These are phyloP conservation scores for Penicilliopsis zonata DNA, from an alignment of 495 filamentous ascomycete species.

Conservation along the genomic window DNA sequence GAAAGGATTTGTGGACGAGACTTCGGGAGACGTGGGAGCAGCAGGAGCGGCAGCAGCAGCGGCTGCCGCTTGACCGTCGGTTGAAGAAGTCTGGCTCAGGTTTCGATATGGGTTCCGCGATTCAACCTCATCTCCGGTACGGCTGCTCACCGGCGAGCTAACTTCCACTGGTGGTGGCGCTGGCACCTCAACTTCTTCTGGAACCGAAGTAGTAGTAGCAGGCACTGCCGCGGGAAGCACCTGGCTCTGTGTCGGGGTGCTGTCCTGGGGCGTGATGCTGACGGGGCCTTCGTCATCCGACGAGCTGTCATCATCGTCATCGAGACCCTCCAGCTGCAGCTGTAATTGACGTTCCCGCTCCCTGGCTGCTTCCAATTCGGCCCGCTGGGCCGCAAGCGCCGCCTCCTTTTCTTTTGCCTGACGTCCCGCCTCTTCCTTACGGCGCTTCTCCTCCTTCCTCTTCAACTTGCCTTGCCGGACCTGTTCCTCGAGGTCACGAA, in stretches of 20 bases:
- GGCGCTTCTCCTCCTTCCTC: conserved; percentile 88
- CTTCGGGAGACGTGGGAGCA: conserved; percentile 25
- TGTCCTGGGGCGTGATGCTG: conserved; percentile 69
- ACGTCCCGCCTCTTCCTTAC: conserved; percentile 75
- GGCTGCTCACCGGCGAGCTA: conserved; percentile 18
- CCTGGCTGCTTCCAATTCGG: conserved; percentile 82
- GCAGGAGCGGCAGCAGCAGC: conserved; percentile 20
- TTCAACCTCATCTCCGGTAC: conserved; percentile 26
- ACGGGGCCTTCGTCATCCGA: conserved; percentile 82
- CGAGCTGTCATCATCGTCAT: conserved; percentile 64
- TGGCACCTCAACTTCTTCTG: conserved; percentile 13
- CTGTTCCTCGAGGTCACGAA: conserved; percentile 84
- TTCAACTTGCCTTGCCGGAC: conserved; percentile 91
- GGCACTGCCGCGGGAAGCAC: conserved; percentile 35
- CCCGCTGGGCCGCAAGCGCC: conserved; percentile 70
- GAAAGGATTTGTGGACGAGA: conserved; percentile 86
- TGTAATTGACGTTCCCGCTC: conserved; percentile 82
- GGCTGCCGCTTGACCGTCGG: conserved; percentile 15
- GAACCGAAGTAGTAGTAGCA: conserved; percentile 30
- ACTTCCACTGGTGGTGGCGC: conserved; percentile 11
- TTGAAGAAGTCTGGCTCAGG: conserved; percentile 33
- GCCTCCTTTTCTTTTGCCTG: conserved; percentile 85
- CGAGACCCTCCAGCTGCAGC: conserved; percentile 71
- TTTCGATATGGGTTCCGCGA: conserved; percentile 65
- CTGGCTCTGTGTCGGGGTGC: conserved; percentile 61